Evolutionary conservation across 345 rosid genomes (phyloP), one percentile per base, ranked within the genome.

Genomic region (Linum tenue): DNA sequence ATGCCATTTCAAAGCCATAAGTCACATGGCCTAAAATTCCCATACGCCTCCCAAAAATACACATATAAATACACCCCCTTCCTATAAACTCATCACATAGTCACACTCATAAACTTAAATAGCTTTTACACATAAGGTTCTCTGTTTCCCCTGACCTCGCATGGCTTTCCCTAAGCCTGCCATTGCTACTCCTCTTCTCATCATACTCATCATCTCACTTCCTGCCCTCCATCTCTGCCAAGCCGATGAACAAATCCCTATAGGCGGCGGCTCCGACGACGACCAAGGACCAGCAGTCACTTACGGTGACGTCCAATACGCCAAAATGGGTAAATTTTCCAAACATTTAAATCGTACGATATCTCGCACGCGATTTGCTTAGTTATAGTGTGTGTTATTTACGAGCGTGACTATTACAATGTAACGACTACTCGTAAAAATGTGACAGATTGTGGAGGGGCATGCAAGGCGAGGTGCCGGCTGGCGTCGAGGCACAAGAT

Each of bases 401-500:
- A 1, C 31, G 31, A 22, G 31, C 31, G 31, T 22, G 31, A 22
- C 31, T 22, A 22, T 22, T 22, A 22, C 15, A 55, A 5, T 11
- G 4, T 55, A 55, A 55, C 15, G 12, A 1, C 58, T 0, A 55
- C 12, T 0, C 16, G 16, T 55, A 14, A 22, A 15, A 11, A 55
- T 58, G 37, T 11, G 37, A 37, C 76, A 83, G 87, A 81, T 38
- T 81, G 85, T 58, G 77, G 66, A 40, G 72, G 65, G 41, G 7
- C 79, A 15, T 84, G 88, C 75, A 66, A 73, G 69, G 67, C 2
- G 39, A 76, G 88, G 67, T 84, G 84, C 64, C 77, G 83, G 51
- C 42, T 70, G 68, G 84, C 81, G 60, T 81, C 88, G 0, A 79
- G 88, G 80, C 82, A 77, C 43, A 79, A 81, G 17, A 59, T 81